Conservation (phyloP, 345 rosid species). For the Lagerstroemia speciosa region DNA sequence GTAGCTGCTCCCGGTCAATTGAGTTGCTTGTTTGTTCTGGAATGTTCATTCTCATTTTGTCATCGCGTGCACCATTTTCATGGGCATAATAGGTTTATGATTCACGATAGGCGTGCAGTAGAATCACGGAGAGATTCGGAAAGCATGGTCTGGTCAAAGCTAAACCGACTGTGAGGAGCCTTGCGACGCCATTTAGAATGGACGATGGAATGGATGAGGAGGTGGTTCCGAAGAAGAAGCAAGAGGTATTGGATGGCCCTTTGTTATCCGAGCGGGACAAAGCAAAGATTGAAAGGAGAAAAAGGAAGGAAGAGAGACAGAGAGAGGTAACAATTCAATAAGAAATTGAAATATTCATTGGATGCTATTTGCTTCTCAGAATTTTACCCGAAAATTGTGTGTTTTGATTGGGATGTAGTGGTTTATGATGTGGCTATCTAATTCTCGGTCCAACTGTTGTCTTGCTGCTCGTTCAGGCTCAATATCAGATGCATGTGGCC, state of each 20-base stretch:
- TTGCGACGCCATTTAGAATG: slow-evolving; percentile 82
- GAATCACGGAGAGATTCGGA: slow-evolving; percentile 72
- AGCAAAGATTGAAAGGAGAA: slow-evolving; percentile 70
- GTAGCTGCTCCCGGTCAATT: background rate
- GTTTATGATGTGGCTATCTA: background rate
- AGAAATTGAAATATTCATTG: background rate
- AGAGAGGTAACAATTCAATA: slow-evolving; percentile 45
- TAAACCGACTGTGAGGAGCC: slow-evolving; percentile 75
- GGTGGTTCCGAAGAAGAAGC: slow-evolving; percentile 68
- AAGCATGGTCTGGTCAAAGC: slow-evolving; percentile 82
- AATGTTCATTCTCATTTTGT: background rate
- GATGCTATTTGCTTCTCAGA: slow-evolving; percentile 1
- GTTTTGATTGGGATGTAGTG: background rate
- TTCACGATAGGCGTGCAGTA: slow-evolving; percentile 59
- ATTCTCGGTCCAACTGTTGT: background rate
- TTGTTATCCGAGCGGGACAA: slow-evolving; percentile 74
- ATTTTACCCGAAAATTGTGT: background rate
- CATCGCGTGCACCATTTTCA: background rate
- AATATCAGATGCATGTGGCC: slow-evolving; percentile 81
- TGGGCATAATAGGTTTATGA: slow-evolving; percentile 8
- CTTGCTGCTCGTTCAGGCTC: slow-evolving; percentile 41
- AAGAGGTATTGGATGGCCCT: slow-evolving; percentile 83
- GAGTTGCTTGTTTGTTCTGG: background rate
- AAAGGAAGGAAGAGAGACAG: slow-evolving; percentile 96
- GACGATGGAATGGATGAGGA: slow-evolving; percentile 98